Evolutionary conservation across 2,329 filamentous ascomycete species (phyloP), one percentile per base, ranked within the genome.

Genomic region (Helotiales sp.): DNA sequence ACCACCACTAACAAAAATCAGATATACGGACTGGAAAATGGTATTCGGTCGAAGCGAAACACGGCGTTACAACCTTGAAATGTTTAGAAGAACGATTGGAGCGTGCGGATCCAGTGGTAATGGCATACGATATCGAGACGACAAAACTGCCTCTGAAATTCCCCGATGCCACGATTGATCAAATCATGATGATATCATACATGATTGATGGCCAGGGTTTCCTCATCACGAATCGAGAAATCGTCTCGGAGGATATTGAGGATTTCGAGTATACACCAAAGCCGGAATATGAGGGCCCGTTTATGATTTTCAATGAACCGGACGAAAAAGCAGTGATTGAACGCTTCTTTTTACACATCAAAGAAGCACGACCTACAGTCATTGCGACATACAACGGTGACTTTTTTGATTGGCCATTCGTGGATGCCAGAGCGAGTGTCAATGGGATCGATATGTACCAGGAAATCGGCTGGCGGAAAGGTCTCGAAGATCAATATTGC

Each of bases 311-410:
- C 84, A 99, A 99, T 78, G 96, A 99, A 78, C 92, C 93, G 0
- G 90, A 98, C 75, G 96, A 99, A 80, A 96, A 96, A 79, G 87
- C 85, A 0, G 78, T 97, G 1, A 84, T 99, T 24, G 95, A 98
- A 77, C 86, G 96, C 17, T 99, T 99, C 81, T 98, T 99, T 76
- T 84, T 92, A 47, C 96, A 97, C 78, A 91, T 99, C 79, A 98
- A 99, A 76, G 93, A 97, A 78, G 93, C 93, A 0, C 88, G 91
- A 67, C 96, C 96, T 0, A 98, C 94, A 0, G 95, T 99, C 65
- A 99, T 99, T 78, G 95, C 96, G 40, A 99, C 96, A n/a, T 99
- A 99, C 85, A 99, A 99, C 93, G 96, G 96, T 82, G 96, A 99
- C 83, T 99, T 99, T 79, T 99, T 99, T 89, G 96, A 99, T 90